phyloP scores from a whole-genome alignment of 2,329 filamentous ascomycete species.

The Penicillium nordicum region DNA sequence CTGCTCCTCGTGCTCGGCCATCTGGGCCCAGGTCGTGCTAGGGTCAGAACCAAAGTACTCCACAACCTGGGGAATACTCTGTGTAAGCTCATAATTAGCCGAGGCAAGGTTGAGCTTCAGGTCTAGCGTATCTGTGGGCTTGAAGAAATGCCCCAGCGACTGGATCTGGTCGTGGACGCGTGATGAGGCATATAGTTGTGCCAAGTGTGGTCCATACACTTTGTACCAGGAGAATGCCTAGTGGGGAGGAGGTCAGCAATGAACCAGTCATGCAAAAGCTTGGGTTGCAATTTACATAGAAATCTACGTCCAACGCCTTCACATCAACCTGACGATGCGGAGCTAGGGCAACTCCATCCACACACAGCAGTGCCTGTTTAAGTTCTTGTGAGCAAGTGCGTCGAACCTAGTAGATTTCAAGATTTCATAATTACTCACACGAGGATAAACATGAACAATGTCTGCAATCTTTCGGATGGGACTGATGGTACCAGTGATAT shows the following conservation, averaged over 20 bases:
- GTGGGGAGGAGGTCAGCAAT: neutral
- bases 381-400: neutral
- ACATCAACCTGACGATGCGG: constrained; percentile 71
- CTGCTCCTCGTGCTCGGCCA: constrained; percentile 58
- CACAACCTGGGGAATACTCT: constrained; percentile 59
- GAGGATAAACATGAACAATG: constrained; percentile 44
- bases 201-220: constrained; percentile 72
- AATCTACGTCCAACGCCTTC: constrained; percentile 64
- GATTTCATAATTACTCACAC: constrained; percentile 22
- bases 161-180: constrained; percentile 55
- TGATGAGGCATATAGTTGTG: constrained; percentile 64
- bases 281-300: constrained; percentile 51
- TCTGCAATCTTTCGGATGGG: constrained; percentile 36
- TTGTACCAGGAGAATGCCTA: constrained; percentile 76
- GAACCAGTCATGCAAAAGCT: neutral
- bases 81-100: constrained; percentile 67
- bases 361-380: constrained; percentile 57
- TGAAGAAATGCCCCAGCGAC: constrained; percentile 67
- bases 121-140: constrained; percentile 55
- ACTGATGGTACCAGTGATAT: constrained; percentile 69
- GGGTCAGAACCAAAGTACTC: constrained; percentile 55
- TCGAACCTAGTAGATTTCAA: no score
- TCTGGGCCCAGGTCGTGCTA: constrained; percentile 48
- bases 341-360: constrained; percentile 74
- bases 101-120: constrained; percentile 67